Percentiles rank a stretch among this genome's conserved stretches.
Evolutionary conservation across 495 filamentous ascomycete species (phyloP).

Genomic region (Daldinia concentrica): DNA sequence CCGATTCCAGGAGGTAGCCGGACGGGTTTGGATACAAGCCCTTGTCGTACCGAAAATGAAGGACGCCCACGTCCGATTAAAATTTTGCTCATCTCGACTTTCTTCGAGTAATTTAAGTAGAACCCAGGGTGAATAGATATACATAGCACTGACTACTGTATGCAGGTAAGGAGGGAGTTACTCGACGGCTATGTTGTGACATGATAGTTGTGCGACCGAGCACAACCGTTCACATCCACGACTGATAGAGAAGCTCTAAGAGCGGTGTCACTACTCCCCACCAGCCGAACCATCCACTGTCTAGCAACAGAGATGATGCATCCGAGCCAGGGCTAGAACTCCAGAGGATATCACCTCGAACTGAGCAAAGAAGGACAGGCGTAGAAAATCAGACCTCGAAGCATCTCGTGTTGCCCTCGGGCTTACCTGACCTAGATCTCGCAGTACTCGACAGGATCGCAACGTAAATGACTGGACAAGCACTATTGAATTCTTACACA

Average conservation of each 20-base stretch:
- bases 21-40: slow-evolving; percentile 4
- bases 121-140: slow-evolving; percentile 5
- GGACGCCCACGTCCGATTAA: not conserved
- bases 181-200: slow-evolving; percentile 30
- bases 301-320: slow-evolving; percentile 12
- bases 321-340: slow-evolving; percentile 19
- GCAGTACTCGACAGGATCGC: not conserved
- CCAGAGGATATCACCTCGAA: slow-evolving; percentile 17
- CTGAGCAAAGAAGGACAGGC: slow-evolving; percentile 1
- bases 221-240: slow-evolving; percentile 22
- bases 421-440: slow-evolving; percentile 8
- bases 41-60: slow-evolving; percentile 4
- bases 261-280: slow-evolving; percentile 19
- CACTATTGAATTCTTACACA: slow-evolving; percentile 6
- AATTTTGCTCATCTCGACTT: slow-evolving; percentile 5
- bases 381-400: not conserved
- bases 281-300: slow-evolving; percentile 9
- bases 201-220: slow-evolving; percentile 13
- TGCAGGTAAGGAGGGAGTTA: slow-evolving; percentile 10
- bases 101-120: slow-evolving; percentile 11
- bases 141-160: slow-evolving; percentile 8
- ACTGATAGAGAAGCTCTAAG: slow-evolving; percentile 15
- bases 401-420: not conserved
- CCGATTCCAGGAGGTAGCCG: slow-evolving; percentile 1
- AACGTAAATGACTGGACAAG: not conserved